Percentiles rank a stretch among this genome's conserved stretches.
Conservation (phyloP, 2,329 filamentous ascomycete genomes). For the Colletotrichum acutatum region DNA sequence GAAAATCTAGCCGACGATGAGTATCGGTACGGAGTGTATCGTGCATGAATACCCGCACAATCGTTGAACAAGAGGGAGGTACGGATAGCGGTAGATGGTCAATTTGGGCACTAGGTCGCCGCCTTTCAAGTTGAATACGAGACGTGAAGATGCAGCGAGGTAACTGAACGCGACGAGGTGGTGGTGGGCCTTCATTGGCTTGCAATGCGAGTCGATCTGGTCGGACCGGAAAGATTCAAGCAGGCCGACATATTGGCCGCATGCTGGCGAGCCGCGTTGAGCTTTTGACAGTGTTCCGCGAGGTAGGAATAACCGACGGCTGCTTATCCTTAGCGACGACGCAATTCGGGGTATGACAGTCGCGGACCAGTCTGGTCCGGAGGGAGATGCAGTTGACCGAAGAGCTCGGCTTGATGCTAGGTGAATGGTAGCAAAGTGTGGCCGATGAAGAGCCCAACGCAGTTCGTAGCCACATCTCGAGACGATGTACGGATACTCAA, state of each 20-base stretch:
- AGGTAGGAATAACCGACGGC: conserved; percentile 30
- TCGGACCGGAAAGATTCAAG: not conserved
- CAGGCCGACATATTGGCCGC: conserved; percentile 5
- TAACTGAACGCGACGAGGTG: not conserved
- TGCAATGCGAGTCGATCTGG: not conserved
- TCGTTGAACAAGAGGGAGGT: not conserved
- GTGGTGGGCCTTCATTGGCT: conserved; percentile 4
- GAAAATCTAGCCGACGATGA: not conserved
- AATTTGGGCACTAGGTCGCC: not conserved
- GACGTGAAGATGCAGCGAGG: not conserved
- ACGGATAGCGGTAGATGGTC: not conserved
- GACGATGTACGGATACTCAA: not conserved
- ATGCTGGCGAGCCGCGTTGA: conserved; percentile 2
- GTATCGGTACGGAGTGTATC: not conserved
- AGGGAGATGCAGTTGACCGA: conserved; percentile 3
- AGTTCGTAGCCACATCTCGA: not conserved
- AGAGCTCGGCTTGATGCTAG: not conserved
- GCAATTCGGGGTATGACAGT: conserved; percentile 16
- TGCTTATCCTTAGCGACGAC: not conserved
- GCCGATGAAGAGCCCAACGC: conserved; percentile 11
- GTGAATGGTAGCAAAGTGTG: conserved; percentile 9
- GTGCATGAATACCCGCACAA: not conserved
- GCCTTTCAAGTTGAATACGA: conserved; percentile 21
- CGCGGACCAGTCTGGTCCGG: conserved; percentile 11
- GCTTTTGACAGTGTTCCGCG: not conserved